Conservation (phyloP, 306 rosid genomes). For the Quillaja saponaria region DNA sequence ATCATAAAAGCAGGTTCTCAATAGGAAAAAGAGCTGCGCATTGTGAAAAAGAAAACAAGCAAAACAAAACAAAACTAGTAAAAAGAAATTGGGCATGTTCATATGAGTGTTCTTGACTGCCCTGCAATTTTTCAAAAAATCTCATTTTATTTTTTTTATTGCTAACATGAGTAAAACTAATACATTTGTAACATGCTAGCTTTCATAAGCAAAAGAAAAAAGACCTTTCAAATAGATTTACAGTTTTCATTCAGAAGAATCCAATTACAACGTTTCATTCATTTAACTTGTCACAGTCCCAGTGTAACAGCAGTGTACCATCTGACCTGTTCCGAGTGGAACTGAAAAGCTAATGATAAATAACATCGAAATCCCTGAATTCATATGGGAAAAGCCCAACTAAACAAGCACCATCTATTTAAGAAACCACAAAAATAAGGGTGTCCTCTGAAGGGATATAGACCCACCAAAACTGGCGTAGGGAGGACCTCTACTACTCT, state of each 20-base stretch:
- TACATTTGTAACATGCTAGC: no score
- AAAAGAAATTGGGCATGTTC: constrained; percentile 1
- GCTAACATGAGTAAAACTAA: no score
- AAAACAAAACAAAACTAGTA: background rate
- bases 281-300: constrained; percentile 31
- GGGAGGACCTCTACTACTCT: background rate
- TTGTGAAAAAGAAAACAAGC: constrained; percentile 6
- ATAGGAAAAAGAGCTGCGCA: constrained; percentile 23
- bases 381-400: constrained; percentile 16
- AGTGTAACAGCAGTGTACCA: constrained; percentile 54
- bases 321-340: constrained; percentile 36
- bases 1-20: constrained; percentile 19
- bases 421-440: constrained; percentile 8
- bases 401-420: constrained; percentile 13
- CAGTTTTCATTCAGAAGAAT: constrained; percentile 38
- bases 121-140: no score
- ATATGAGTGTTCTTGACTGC: constrained; percentile 1
- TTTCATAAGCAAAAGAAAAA: background rate
- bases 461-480: constrained; percentile 28
- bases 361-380: constrained; percentile 27
- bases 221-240: background rate
- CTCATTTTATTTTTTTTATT: no score
- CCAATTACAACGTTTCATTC: constrained; percentile 59
- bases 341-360: constrained; percentile 46
- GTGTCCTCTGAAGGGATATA: background rate